Conservation (phyloP, 371 early-diverging fungal genomes). For the Smittium culicis region DNA sequence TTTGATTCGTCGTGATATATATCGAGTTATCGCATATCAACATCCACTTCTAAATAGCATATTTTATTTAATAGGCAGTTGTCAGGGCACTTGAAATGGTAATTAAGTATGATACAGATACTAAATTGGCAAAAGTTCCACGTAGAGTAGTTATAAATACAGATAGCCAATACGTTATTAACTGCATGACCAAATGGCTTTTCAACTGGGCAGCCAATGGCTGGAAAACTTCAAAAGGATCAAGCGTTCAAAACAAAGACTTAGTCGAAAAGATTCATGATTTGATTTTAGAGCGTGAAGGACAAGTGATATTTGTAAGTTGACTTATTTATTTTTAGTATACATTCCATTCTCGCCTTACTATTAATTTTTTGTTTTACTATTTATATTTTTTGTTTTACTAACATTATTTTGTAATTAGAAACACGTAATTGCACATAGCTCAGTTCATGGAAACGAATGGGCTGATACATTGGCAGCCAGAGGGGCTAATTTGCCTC, state of each 20-base stretch:
- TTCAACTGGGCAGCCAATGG: constrained; percentile 1
- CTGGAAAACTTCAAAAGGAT: neutral
- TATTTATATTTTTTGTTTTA: too few relatives aligned
- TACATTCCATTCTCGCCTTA: neutral
- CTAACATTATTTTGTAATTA: neutral
- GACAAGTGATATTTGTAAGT: constrained; percentile 3
- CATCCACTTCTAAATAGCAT: neutral
- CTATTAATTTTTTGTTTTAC: too few relatives aligned
- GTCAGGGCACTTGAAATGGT: constrained; percentile 6
- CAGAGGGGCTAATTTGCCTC: neutral
- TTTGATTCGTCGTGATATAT: too few relatives aligned
- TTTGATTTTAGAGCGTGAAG: neutral
- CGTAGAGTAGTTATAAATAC: constrained; percentile 19
- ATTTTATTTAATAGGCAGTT: constrained; percentile 2
- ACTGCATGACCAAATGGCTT: constrained; percentile 12
- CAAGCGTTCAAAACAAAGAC: constrained; percentile 1
- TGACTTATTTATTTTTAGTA: neutral
- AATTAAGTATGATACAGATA: neutral
- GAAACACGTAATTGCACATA: constrained; percentile 1
- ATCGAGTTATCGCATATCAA: too few relatives aligned
- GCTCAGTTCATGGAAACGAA: constrained; percentile 1
- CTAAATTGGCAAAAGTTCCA: constrained; percentile 20
- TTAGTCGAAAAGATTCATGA: constrained; percentile 3
- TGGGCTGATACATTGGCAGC: constrained; percentile 8
- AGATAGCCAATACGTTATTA: constrained; percentile 23